Conservation (phyloP, 2,329 filamentous ascomycete genomes). For the Aspergillus sp. region DNA sequence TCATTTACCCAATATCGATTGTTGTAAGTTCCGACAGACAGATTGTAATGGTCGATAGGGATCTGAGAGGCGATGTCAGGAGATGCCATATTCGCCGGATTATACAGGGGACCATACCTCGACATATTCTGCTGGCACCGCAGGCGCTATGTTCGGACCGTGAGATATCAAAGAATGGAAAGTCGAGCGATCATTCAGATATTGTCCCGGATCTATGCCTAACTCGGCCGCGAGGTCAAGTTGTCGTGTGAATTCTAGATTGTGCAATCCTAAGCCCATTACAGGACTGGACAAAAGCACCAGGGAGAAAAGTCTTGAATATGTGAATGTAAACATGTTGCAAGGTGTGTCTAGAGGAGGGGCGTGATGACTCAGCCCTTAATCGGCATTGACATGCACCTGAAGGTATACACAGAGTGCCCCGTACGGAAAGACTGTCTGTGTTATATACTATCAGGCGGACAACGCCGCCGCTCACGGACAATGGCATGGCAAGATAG, state of each 20-base stretch:
- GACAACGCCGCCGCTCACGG: background rate
- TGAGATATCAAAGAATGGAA: conserved; percentile 14
- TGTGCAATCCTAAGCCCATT: conserved; percentile 15
- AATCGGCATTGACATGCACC: background rate
- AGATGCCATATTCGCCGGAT: background rate
- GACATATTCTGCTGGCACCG: conserved; percentile 16
- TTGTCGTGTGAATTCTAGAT: conserved; percentile 13
- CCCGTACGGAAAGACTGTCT: background rate
- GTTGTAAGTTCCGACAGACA: conserved; percentile 50
- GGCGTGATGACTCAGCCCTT: background rate
- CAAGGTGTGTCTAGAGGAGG: background rate
- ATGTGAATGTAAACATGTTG: conserved; percentile 6
- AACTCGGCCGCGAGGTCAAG: conserved; percentile 20
- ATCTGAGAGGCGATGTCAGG: conserved; percentile 17
- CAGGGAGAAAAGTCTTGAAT: background rate
- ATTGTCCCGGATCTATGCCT: conserved; percentile 17
- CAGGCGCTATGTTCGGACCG: background rate
- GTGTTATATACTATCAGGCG: background rate
- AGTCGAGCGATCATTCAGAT: conserved; percentile 10
- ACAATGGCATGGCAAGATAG: background rate
- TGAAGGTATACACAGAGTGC: too few species aligned
- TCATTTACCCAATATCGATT: conserved; percentile 57
- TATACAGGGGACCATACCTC: conserved; percentile 8
- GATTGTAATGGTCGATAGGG: conserved; percentile 32
- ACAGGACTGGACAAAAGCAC: conserved; percentile 12